Conservation (phyloP, 2,329 filamentous ascomycete genomes). For the Colletotrichum sp. region DNA sequence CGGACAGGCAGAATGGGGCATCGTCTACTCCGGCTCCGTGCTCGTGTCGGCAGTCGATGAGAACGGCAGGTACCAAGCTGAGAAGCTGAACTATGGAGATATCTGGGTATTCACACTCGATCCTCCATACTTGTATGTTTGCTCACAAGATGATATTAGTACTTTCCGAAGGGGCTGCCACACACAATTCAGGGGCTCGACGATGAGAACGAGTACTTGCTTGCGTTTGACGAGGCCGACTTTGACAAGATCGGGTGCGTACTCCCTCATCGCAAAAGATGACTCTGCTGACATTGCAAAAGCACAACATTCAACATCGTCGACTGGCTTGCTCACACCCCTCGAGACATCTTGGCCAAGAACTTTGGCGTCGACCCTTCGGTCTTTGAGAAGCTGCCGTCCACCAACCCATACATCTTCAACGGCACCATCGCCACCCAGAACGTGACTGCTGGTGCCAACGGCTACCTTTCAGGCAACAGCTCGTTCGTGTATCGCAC, state of each 20-base stretch:
- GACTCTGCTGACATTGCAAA: background rate
- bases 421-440: slow-evolving; percentile 57
- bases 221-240: slow-evolving; percentile 70
- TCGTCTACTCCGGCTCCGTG: slow-evolving; percentile 63
- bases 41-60: slow-evolving; percentile 67
- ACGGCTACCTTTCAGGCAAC: slow-evolving; percentile 45
- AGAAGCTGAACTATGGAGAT: slow-evolving; percentile 64
- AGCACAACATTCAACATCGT: slow-evolving; percentile 75
- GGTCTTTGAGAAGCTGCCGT: slow-evolving; percentile 63
- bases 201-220: slow-evolving; percentile 70
- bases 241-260: slow-evolving; percentile 65
- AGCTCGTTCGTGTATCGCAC: slow-evolving; percentile 68
- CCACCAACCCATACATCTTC: slow-evolving; percentile 65
- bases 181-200: slow-evolving; percentile 69
- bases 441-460: slow-evolving; percentile 50
- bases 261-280: background rate
- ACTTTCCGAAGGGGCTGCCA: slow-evolving; percentile 69
- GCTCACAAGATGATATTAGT: slow-evolving; percentile 28
- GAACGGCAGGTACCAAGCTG: slow-evolving; percentile 59
- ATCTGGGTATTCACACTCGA: slow-evolving; percentile 41
- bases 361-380: slow-evolving; percentile 69
- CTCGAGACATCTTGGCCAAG: slow-evolving; percentile 66
- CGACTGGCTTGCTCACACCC: slow-evolving; percentile 73
- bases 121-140: background rate
- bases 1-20: slow-evolving; percentile 68